Evolutionary conservation across 2,329 filamentous ascomycete species (phyloP).

Genomic region (Onygena corvina): DNA sequence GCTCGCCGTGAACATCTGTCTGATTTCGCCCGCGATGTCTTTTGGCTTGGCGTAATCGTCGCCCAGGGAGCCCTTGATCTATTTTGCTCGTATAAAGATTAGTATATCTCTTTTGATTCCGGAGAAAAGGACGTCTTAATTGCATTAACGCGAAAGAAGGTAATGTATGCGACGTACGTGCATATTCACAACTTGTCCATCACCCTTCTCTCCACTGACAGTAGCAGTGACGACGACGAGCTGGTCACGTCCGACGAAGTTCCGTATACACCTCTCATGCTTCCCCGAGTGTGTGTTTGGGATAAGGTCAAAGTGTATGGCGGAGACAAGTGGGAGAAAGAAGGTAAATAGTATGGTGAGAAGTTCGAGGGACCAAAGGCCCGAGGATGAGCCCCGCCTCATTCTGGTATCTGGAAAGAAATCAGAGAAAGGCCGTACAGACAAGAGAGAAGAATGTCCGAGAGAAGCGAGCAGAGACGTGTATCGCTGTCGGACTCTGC

Average conservation of each 20-base stretch:
- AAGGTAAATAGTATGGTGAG: slow-evolving; percentile 11
- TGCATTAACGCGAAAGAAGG: background rate
- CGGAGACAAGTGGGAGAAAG: slow-evolving; percentile 25
- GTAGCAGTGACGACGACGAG: slow-evolving; percentile 91
- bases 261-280: slow-evolving; percentile 83
- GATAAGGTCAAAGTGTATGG: slow-evolving; percentile 86
- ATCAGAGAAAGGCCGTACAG: background rate
- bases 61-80: slow-evolving; percentile 91
- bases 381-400: slow-evolving; percentile 8
- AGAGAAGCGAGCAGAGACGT: background rate
- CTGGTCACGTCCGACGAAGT: slow-evolving; percentile 86
- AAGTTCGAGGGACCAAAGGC: slow-evolving; percentile 10
- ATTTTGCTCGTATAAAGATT: slow-evolving; percentile 12
- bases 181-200: slow-evolving; percentile 90
- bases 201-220: slow-evolving; percentile 70
- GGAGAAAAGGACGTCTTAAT: background rate
- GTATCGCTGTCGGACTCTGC: background rate
- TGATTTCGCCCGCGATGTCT: slow-evolving; percentile 81
- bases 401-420: background rate
- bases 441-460: background rate
- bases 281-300: slow-evolving; percentile 52
- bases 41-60: slow-evolving; percentile 91
- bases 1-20: slow-evolving; percentile 87
- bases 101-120: slow-evolving; percentile 29
- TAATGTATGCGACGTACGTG: slow-evolving; percentile 49